Percentiles rank a stretch among this genome's conserved stretches.
Evolutionary conservation across 345 rosid genomes (phyloP).

Genomic region (Corchorus olitorius): DNA sequence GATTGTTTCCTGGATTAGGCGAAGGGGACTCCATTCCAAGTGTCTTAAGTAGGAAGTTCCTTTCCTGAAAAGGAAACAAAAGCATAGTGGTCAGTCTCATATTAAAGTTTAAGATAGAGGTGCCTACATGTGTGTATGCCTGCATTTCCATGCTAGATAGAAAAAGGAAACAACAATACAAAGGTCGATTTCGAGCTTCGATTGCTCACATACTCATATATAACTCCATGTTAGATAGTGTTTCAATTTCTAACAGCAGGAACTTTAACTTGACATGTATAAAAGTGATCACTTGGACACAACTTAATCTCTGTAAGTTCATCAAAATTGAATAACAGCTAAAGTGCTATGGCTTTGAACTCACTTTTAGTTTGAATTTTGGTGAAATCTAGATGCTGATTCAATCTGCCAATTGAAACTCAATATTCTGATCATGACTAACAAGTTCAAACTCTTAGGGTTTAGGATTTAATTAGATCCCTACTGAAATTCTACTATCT

Average conservation of each 20-base stretch:
- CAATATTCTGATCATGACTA: not conserved
- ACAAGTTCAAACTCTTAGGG: not conserved
- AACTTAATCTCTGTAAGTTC: not conserved
- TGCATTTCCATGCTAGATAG: not conserved
- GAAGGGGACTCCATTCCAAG: slow-evolving; percentile 87
- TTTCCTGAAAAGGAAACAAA: slow-evolving; percentile 62
- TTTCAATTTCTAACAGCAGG: not conserved
- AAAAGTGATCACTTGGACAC: not conserved
- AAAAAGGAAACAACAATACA: not conserved
- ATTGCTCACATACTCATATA: not conserved
- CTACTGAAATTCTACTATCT: not conserved
- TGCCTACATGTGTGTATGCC: not conserved
- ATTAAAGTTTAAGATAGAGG: slow-evolving; percentile 16
- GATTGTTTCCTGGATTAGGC: slow-evolving; percentile 55
- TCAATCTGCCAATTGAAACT: not conserved
- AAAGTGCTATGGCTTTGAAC: not conserved
- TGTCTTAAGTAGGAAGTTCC: slow-evolving; percentile 85
- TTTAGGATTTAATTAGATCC: not conserved
- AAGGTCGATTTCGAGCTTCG: not conserved
- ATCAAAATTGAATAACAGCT: not conserved
- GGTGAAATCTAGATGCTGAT: not conserved
- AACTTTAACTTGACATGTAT: not conserved
- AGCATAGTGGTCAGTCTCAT: slow-evolving; percentile 27
- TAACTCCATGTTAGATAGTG: not conserved
- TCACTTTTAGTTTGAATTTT: not conserved